A percentile compares a stretch with the other conserved stretches of the same genome.
phyloP scores from a whole-genome alignment of 805 yeast genomes.

The Yamadazyma ubonensis region DNA sequence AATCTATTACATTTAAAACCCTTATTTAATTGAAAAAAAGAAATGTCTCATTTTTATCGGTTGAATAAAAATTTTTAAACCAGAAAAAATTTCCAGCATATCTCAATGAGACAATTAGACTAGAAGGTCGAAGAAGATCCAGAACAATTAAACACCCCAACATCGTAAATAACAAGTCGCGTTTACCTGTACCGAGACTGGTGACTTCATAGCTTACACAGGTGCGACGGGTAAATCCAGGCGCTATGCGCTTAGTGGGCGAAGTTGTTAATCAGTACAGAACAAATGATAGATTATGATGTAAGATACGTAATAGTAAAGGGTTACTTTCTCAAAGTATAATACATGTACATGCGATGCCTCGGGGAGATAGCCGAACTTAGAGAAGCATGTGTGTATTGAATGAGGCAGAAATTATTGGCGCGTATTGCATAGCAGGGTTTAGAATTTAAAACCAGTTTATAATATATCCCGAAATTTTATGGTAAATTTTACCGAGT shows the following conservation, averaged over 20 bases:
- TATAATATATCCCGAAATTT: background rate
- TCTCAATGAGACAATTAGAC: conserved; percentile 4
- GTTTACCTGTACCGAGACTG: background rate
- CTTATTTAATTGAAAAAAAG: background rate
- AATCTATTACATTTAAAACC: background rate
- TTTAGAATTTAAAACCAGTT: background rate
- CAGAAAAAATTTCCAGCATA: background rate
- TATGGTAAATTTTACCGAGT: conserved; percentile 1
- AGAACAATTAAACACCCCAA: conserved; percentile 1
- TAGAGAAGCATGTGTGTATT: no score
- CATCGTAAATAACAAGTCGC: background rate
- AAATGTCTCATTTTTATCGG: no score
- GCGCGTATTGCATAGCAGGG: background rate
- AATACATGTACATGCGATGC: no score
- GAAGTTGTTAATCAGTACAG: background rate
- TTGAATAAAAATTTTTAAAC: background rate
- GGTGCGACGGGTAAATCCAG: background rate
- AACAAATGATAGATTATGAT: no score
- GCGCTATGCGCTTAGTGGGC: background rate
- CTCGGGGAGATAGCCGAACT: no score
- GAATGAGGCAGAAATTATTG: no score
- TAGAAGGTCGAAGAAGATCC: conserved; percentile 2
- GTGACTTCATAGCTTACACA: background rate
- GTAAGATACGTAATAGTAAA: no score
- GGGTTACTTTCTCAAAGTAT: no score